Evolutionary conservation across 805 yeast species (phyloP), one percentile per base, ranked within the genome.

Genomic region (Saccharomycopsis javanensis): DNA sequence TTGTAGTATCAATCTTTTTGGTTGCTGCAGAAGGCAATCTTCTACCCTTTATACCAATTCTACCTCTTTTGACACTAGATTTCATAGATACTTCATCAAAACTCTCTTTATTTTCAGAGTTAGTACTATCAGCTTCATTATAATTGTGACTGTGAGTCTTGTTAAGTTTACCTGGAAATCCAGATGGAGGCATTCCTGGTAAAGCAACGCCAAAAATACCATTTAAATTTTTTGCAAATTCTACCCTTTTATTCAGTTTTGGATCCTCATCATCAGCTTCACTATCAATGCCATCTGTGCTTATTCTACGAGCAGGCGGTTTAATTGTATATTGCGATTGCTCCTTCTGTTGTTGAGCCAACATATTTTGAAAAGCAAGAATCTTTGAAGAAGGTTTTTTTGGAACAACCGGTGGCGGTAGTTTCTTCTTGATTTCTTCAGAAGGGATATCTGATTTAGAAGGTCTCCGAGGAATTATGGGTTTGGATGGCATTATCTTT

Each of bases 361-460:
- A 73, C 85, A 85, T 81, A 64, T 85, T 86, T 65, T 86, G 95
- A 67, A 86, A 86, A 0, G 90, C 90, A 0, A 91, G 90, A 59
- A 86, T 86, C 61, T 77, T 85, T 1, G 89, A 82, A 0, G 92
- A 85, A 16, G 88, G 82, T 63, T 86, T 86, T 64, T 85, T 85
- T 2, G 92, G 92, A 25, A 82, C 82, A 31, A 82, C 84, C 5
- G 89, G 89, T 13, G 88, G 79, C 25, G 51, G 45, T 1, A 74
- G 72, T 46, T 64, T 66, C 37, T 38, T 35, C 34, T 28, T 33
- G 6, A 48, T 50, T 20, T 42, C 48, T 8, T 11, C 5, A 20
- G 48, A 42, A 18, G 28, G 23, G n/a, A 20, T 6, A 5, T 23
- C 48, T 4, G 59, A 45, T 37, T 58, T 64, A 2, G 35, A 31